Conservation (phyloP, 2,329 filamentous ascomycete species). For the Raffaelea deltoideospora region DNA sequence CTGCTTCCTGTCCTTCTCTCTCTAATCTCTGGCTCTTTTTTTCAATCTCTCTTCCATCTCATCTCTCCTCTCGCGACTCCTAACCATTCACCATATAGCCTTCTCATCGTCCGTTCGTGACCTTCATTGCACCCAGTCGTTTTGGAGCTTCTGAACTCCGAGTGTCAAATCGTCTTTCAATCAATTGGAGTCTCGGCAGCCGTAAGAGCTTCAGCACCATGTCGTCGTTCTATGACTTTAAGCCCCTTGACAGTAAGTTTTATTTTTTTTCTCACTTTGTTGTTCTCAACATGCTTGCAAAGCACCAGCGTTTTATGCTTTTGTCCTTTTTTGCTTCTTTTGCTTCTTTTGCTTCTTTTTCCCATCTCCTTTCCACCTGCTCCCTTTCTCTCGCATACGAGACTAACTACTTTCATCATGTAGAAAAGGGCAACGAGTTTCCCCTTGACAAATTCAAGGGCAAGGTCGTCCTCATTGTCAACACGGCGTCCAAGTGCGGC, state of each 20-base stretch:
- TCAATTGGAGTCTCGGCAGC: background rate
- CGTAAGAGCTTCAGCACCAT: constrained; percentile 24
- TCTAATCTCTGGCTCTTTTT: too few relatives aligned
- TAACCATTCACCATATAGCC: too few relatives aligned
- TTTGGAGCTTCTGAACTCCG: too few relatives aligned
- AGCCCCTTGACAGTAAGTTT: constrained; percentile 60
- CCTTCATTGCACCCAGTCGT: too few relatives aligned
- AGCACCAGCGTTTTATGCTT: too few relatives aligned
- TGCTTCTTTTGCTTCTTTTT: background rate
- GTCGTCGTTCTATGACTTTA: constrained; percentile 75
- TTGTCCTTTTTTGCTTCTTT: background rate
- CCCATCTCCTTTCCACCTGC: background rate
- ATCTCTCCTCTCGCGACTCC: too few relatives aligned
- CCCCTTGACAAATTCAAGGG: constrained; percentile 59
- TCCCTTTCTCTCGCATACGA: background rate
- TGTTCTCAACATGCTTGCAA: background rate
- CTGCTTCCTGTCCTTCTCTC: too few relatives aligned
- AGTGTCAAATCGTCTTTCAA: background rate
- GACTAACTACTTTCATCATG: too few relatives aligned
- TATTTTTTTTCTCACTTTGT: background rate
- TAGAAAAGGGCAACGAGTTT: constrained; percentile 61
- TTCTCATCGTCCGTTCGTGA: too few relatives aligned
- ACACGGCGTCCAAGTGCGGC: constrained; percentile 96
- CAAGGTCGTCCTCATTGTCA: constrained; percentile 92
- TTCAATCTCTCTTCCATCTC: too few relatives aligned